A percentile compares a stretch with the other conserved stretches of the same genome.
Conservation (phyloP, 2,329 filamentous ascomycete genomes). For the Arthroderma sp. region DNA sequence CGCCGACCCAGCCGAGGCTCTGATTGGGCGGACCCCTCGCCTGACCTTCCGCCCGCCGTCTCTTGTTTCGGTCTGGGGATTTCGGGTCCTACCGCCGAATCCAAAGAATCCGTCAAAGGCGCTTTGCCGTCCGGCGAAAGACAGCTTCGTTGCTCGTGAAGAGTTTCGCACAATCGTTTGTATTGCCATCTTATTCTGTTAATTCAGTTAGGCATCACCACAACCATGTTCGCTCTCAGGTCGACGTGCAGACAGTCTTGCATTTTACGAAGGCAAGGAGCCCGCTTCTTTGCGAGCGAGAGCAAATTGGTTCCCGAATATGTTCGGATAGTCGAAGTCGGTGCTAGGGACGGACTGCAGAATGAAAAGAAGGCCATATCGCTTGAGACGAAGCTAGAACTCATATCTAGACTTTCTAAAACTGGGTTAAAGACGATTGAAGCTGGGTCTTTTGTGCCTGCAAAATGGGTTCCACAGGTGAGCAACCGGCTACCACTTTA, state of each 20-base stretch:
- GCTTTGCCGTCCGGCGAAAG: too few species aligned
- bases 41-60: too few species aligned
- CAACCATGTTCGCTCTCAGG: conserved; percentile 17
- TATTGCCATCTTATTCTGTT: too few species aligned
- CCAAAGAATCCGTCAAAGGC: too few species aligned
- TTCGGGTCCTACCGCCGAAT: too few species aligned
- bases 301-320: conserved; percentile 33
- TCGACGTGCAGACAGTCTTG: conserved; percentile 10
- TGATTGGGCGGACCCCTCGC: too few species aligned
- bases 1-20: too few species aligned
- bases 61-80: too few species aligned
- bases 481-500: conserved; percentile 5
- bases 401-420: conserved; percentile 34
- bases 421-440: conserved; percentile 40
- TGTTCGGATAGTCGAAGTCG: conserved; percentile 42
- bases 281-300: conserved; percentile 26
- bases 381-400: conserved; percentile 36
- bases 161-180: too few species aligned
- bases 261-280: neutral
- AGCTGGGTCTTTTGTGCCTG: conserved; percentile 40
- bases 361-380: conserved; percentile 39
- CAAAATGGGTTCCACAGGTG: conserved; percentile 44
- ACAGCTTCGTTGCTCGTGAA: too few species aligned
- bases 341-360: conserved; percentile 41
- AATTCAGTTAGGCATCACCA: too few species aligned